Evolutionary conservation across 1,284 basidiomycete genomes (phyloP), one percentile per base, ranked within the genome.

Genomic region (Cerioporus squamosus): DNA sequence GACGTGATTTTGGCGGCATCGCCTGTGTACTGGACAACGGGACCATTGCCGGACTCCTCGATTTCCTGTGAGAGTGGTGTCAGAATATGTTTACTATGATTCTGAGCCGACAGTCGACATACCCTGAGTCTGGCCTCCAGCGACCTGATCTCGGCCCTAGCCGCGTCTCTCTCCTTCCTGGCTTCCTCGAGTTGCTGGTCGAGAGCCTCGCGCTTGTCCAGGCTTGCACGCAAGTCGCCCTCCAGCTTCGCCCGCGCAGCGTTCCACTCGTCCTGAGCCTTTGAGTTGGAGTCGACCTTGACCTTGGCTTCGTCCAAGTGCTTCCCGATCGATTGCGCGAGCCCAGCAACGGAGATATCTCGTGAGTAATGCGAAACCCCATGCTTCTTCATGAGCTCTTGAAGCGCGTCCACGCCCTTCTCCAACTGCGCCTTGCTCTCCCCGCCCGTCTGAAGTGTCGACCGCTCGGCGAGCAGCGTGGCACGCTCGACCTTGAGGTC

Each of bases 1-100:
- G 85, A 75, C 45, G 87, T 77, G 57, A 92, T 78, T n/a, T 81
- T 77, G 23, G 80, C 78, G 12, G 83, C 78, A 51, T 91, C 88
- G 15, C 77, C 78, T 10, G 75, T 73, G 64, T 80, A 79, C 48
- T 81, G 74, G 50, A 79, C 69, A 1, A 77, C 70, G 24, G 61
- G 62, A 9, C 33, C 76, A 69, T 33, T 55, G 20, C 59, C 57
- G 18, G 55, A 53, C 23, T 57, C 62, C 26, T 69, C 49, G 45
- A 55, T 59, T n/a, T 70, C 67, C 51, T 57, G 20, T 3, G 18
- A 2, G 39, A 46, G 8, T 5, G 7, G 6, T 20, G 22, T 55
- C 22, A 56, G 33, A 5, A 14, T 2, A n/a, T 40, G 7, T 10
- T 24, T 7, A 24, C 2, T 5, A 9, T 9, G 0, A n/a, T 10